Evolutionary conservation across 768 basidiomycete species (phyloP).

Genomic region (Mycena albidolilacea): DNA sequence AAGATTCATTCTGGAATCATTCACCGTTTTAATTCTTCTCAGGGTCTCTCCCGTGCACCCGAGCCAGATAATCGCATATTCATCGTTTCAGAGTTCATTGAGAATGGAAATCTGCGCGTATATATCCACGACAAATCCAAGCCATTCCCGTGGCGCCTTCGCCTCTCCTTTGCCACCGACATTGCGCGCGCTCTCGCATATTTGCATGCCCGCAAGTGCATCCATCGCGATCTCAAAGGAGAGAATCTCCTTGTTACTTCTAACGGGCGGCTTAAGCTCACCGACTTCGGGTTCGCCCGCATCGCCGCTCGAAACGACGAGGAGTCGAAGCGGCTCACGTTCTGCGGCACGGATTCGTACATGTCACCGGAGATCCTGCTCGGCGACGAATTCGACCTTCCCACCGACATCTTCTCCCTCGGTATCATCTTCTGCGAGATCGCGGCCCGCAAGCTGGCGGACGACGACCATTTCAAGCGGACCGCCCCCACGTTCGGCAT

Average conservation of each 20-base stretch:
- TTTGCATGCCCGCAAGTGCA: conserved; percentile 93
- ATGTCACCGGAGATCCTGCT: conserved; percentile 98
- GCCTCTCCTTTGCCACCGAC: conserved; percentile 95
- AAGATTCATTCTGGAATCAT: conserved; percentile 70
- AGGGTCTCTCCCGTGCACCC: conserved; percentile 89
- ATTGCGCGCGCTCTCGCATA: conserved; percentile 96
- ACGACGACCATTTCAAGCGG: conserved; percentile 84
- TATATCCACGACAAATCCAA: conserved; percentile 91
- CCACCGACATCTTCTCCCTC: conserved; percentile 95
- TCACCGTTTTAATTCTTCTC: conserved; percentile 93
- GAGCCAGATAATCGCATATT: conserved; percentile 88
- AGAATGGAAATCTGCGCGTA: conserved; percentile 90
- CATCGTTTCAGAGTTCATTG: conserved; percentile 96
- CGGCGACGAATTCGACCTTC: conserved; percentile 92
- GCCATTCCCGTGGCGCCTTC: conserved; percentile 93
- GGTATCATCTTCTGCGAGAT: conserved; percentile 97
- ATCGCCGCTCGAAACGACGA: conserved; percentile 95
- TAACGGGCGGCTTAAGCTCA: conserved; percentile 96
- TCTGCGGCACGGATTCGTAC: conserved; percentile 93
- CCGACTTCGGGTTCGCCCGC: conserved; percentile 98
- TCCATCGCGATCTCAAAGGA: conserved; percentile 94
- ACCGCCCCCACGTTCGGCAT: conserved; percentile 85
- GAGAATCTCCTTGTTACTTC: conserved; percentile 97
- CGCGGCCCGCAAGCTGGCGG: conserved; percentile 85
- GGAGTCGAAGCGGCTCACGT: conserved; percentile 88